These are phyloP conservation scores for Gossypium sturtianum DNA, from an alignment of 345 rosid genomes.

Conservation along the genomic window DNA sequence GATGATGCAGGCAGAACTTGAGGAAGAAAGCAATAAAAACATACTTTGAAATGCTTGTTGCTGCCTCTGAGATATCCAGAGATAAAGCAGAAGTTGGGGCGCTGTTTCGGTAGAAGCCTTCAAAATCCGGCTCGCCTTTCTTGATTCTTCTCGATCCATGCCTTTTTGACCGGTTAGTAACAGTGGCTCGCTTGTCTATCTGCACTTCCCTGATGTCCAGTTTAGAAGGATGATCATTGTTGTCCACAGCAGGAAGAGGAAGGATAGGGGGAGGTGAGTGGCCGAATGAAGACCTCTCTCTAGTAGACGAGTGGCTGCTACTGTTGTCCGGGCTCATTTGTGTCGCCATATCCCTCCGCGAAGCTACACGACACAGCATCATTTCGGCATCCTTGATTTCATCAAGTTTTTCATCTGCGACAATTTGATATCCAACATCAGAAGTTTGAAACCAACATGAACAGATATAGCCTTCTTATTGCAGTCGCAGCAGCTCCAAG, in stretches of 20 bases:
- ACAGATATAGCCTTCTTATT: not conserved
- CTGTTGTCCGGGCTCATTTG: constrained; percentile 77
- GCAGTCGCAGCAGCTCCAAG: not conserved
- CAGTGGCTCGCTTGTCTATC: constrained; percentile 62
- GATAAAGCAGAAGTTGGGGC: constrained; percentile 35
- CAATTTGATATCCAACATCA: constrained; percentile 3
- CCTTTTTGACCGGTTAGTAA: constrained; percentile 49
- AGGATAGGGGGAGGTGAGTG: constrained; percentile 35
- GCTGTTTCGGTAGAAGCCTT: constrained; percentile 25
- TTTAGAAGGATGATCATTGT: constrained; percentile 29
- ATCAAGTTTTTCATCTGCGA: constrained; percentile 56
- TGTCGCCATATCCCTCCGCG: constrained; percentile 84
- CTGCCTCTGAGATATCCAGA: constrained; percentile 59
- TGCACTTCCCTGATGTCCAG: constrained; percentile 74
- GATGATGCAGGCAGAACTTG: not conserved
- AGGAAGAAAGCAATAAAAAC: not conserved
- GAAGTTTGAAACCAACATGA: not conserved
- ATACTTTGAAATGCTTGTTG: constrained; percentile 60
- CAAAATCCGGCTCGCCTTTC: constrained; percentile 38
- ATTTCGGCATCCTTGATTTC: constrained; percentile 30
- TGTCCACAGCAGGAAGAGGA: constrained; percentile 33
- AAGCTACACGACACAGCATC: constrained; percentile 36
- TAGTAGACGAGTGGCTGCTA: constrained; percentile 38
- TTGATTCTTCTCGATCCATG: constrained; percentile 35
- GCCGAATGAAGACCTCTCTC: constrained; percentile 27